phyloP scores from a whole-genome alignment of 495 filamentous ascomycete genomes.

The Penicillium manginii region DNA sequence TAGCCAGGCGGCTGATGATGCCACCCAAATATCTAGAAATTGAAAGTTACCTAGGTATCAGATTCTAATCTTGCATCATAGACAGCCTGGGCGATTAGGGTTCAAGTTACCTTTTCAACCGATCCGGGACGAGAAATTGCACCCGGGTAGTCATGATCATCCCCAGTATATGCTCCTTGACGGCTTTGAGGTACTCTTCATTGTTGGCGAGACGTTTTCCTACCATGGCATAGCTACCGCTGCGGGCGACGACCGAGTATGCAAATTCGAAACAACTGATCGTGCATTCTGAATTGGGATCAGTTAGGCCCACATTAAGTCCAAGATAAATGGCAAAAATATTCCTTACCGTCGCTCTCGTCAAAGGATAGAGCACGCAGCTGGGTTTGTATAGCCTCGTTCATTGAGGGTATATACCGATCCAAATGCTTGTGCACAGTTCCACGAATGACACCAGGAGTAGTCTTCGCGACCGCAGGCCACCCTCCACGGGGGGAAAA shows the following conservation, averaged over 20 bases:
- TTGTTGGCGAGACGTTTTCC: conserved; percentile 24
- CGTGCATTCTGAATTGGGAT: conserved; percentile 18
- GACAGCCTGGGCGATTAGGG: not conserved
- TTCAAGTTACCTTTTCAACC: conserved; percentile 23
- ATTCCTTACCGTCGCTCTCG: conserved; percentile 12
- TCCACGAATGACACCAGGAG: conserved; percentile 28
- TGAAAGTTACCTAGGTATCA: not conserved
- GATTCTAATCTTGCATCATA: not conserved
- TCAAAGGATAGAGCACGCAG: conserved; percentile 12
- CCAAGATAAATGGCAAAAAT: not conserved
- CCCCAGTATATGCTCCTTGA: conserved; percentile 31
- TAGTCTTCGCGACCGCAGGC: conserved; percentile 32
- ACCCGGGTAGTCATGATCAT: conserved; percentile 32
- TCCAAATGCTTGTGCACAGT: conserved; percentile 25
- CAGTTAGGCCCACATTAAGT: not conserved
- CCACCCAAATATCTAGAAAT: conserved; percentile 25
- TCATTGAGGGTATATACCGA: conserved; percentile 28
- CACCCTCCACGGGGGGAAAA: conserved; percentile 26
- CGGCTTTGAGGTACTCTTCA: conserved; percentile 29
- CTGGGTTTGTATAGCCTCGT: conserved; percentile 25
- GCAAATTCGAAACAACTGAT: conserved; percentile 29
- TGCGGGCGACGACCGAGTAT: conserved; percentile 31
- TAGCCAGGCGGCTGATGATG: conserved; percentile 19
- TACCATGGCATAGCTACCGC: conserved; percentile 28
- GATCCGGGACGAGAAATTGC: conserved; percentile 29